Evolutionary conservation across 768 basidiomycete genomes (phyloP).

Genomic region (Xerocomellus chrysenteron): DNA sequence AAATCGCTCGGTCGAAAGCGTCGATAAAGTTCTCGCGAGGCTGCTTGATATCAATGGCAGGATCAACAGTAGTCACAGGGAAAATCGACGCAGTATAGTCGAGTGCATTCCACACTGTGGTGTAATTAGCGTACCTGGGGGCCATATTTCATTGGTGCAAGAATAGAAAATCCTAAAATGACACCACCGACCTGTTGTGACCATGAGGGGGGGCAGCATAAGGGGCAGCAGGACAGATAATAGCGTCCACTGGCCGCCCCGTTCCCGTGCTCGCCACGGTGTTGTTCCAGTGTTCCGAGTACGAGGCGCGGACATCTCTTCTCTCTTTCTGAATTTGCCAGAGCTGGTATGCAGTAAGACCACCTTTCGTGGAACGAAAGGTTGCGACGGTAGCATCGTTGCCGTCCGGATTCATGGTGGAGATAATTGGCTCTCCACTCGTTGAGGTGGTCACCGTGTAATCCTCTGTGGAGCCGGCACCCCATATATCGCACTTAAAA

Average conservation of each 20-base stretch:
- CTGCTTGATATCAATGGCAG: conserved; percentile 46
- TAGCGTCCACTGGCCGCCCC: conserved; percentile 72
- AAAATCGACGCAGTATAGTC: conserved; percentile 64
- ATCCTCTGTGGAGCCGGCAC: conserved; percentile 50
- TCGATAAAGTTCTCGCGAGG: conserved; percentile 48
- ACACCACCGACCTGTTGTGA: conserved; percentile 42
- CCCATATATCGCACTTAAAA: conserved; percentile 41
- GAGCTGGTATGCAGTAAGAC: conserved; percentile 54
- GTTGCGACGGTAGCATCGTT: conserved; percentile 19
- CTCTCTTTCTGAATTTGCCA: conserved; percentile 64
- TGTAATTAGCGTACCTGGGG: conserved; percentile 49
- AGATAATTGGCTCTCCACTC: conserved; percentile 56
- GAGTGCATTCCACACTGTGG: conserved; percentile 64
- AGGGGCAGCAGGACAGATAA: conserved; percentile 64
- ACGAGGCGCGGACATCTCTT: conserved; percentile 49
- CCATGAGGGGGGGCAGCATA: conserved; percentile 67
- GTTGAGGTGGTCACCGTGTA: conserved; percentile 35
- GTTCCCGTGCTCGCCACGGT: conserved; percentile 55
- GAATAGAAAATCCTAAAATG: neutral
- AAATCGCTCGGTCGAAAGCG: conserved; percentile 45
- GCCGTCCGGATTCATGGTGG: conserved; percentile 42
- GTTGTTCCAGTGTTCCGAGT: conserved; percentile 62
- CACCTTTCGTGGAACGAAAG: conserved; percentile 29
- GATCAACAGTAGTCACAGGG: conserved; percentile 65
- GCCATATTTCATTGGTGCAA: neutral